phyloP scores from a whole-genome alignment of 768 basidiomycete genomes.

The Cyclocybe aegerita region DNA sequence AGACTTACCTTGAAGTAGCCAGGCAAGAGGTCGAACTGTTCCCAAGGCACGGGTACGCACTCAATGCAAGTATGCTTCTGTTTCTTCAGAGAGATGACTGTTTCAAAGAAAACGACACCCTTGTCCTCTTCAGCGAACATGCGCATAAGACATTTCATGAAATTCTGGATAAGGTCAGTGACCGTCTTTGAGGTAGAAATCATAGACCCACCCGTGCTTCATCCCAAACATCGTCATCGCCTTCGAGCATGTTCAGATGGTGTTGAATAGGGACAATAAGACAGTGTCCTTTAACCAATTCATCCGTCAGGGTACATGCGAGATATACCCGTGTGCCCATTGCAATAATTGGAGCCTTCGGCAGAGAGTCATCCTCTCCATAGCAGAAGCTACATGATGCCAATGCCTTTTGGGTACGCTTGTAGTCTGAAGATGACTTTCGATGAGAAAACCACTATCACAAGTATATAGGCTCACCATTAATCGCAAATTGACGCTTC shows the following conservation, averaged over 20 bases:
- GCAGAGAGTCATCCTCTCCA: constrained; percentile 88
- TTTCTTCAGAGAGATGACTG: constrained; percentile 79
- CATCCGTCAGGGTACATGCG: constrained; percentile 85
- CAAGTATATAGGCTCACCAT: constrained; percentile 55
- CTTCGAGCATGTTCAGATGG: constrained; percentile 86
- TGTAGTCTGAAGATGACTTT: constrained; percentile 66
- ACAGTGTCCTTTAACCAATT: constrained; percentile 90
- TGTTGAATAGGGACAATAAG: constrained; percentile 96
- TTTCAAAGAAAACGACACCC: constrained; percentile 95
- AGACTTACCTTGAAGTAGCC: constrained; percentile 83
- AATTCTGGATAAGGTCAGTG: constrained; percentile 42
- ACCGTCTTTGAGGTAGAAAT: background rate
- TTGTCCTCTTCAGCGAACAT: constrained; percentile 94
- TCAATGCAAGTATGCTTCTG: constrained; percentile 95
- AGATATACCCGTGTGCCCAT: constrained; percentile 91
- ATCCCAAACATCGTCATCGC: constrained; percentile 98
- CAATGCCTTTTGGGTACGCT: constrained; percentile 87
- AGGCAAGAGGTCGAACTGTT: constrained; percentile 81
- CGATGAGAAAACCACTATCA: background rate
- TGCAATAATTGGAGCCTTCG: constrained; percentile 85
- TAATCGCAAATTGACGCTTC: constrained; percentile 95
- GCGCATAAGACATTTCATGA: constrained; percentile 91
- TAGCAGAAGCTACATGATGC: constrained; percentile 87
- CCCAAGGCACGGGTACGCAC: constrained; percentile 90
- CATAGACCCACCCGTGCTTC: constrained; percentile 79